Evolutionary conservation across 768 basidiomycete species (phyloP).

Genomic region (Lentinula edodes): DNA sequence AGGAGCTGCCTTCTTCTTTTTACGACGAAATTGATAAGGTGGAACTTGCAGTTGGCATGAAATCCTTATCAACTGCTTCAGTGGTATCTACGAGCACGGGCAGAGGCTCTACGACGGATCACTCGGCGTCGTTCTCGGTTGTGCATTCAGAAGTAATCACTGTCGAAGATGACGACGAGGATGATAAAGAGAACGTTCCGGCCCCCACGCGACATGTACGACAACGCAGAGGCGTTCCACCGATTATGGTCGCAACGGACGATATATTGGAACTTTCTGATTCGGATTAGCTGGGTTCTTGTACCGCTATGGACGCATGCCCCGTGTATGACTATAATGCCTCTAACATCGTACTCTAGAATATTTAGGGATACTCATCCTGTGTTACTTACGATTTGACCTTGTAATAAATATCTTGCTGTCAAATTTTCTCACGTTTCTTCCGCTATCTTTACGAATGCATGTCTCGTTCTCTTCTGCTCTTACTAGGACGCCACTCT

Average conservation of each 20-base stretch:
- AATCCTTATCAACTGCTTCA: background rate
- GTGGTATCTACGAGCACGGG: background rate
- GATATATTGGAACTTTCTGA: conserved; percentile 51
- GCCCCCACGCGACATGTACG: conserved; percentile 47
- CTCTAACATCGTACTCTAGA: no score
- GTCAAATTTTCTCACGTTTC: background rate
- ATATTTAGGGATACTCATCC: no score
- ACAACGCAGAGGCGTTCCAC: conserved; percentile 22
- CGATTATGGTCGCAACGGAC: conserved; percentile 18
- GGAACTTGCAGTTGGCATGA: conserved; percentile 19
- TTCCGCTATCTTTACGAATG: background rate
- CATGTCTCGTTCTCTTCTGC: conserved; percentile 52
- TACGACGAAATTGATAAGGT: conserved; percentile 31
- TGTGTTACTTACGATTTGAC: no score
- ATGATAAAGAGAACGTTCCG: conserved; percentile 61
- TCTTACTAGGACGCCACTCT: conserved; percentile 56
- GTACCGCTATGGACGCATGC: background rate
- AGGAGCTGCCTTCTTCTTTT: conserved; percentile 17
- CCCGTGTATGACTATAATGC: no score
- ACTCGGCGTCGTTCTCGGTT: background rate
- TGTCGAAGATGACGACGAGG: conserved; percentile 41
- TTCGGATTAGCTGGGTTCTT: background rate
- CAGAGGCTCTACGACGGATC: conserved; percentile 6
- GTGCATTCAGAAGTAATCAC: conserved; percentile 28
- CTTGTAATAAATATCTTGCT: no score